phyloP scores from a whole-genome alignment of 1,139 yeast genomes.

The Debaryomyces sp. region DNA sequence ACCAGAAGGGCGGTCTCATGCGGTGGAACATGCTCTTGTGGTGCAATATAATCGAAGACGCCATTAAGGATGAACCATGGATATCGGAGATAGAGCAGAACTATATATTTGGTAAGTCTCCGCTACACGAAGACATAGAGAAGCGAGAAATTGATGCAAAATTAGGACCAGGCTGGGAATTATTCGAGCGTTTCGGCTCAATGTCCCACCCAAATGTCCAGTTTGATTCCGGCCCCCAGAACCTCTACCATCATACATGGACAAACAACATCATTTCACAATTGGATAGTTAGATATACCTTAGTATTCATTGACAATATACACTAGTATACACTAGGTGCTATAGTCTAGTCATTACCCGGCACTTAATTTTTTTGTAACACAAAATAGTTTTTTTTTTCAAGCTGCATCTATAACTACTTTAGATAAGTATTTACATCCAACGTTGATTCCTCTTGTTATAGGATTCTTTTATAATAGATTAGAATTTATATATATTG shows the following conservation, averaged over 20 bases:
- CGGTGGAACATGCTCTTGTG: constrained; percentile 52
- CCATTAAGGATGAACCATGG: constrained; percentile 62
- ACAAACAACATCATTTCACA: constrained; percentile 13
- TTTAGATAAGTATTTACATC: constrained; percentile 4
- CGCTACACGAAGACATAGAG: constrained; percentile 21
- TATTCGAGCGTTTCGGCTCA: constrained; percentile 34
- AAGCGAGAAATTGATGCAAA: constrained; percentile 31
- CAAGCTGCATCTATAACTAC: constrained; percentile 6
- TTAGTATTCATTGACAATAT: neutral
- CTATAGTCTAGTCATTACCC: neutral
- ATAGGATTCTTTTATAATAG: neutral
- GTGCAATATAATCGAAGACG: constrained; percentile 53
- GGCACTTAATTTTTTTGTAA: neutral
- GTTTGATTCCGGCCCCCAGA: constrained; percentile 32
- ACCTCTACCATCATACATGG: constrained; percentile 39
- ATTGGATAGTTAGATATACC: constrained; percentile 3
- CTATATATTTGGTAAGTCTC: constrained; percentile 33
- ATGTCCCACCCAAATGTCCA: constrained; percentile 39
- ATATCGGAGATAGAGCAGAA: constrained; percentile 43
- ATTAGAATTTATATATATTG: neutral
- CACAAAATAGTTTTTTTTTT: constrained; percentile 8
- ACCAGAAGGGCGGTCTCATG: constrained; percentile 57
- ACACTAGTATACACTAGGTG: neutral
- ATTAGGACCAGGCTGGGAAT: constrained; percentile 36
- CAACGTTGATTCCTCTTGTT: neutral